A percentile compares a stretch with the other conserved stretches of the same genome.
These are phyloP conservation scores for Ophiocordyceps sinensis DNA, from an alignment of 2,329 filamentous ascomycete genomes.

Conservation along the genomic window DNA sequence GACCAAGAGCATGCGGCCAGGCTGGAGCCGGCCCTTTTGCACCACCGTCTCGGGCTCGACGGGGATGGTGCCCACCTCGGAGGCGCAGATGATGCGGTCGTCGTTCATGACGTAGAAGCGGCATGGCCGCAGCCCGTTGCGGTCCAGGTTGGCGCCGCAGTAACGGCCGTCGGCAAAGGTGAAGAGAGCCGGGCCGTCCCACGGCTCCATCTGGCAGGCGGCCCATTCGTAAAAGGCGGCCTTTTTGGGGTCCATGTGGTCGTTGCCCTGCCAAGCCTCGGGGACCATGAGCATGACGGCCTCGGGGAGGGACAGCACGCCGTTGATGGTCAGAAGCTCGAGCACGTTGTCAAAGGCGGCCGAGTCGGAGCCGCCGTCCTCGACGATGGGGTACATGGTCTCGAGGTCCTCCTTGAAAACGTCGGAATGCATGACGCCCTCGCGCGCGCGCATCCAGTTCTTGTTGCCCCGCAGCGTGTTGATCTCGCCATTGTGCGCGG, in stretches of 20 bases:
- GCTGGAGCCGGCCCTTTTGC: slow-evolving; percentile 86
- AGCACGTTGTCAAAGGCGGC: slow-evolving; percentile 96
- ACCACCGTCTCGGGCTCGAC: slow-evolving; percentile 83
- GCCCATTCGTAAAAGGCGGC: slow-evolving; percentile 98
- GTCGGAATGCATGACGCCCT: slow-evolving; percentile 86
- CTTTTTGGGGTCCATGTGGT: slow-evolving; percentile 84
- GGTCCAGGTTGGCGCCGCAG: slow-evolving; percentile 91
- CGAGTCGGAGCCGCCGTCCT: slow-evolving; percentile 92
- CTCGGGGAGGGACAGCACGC: slow-evolving; percentile 85
- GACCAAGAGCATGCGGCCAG: slow-evolving; percentile 89
- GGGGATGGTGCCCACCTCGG: slow-evolving; percentile 84
- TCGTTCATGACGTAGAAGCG: slow-evolving; percentile 95
- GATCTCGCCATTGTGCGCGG: slow-evolving; percentile 96
- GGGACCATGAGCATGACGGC: slow-evolving; percentile 98
- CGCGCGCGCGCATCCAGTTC: slow-evolving; percentile 97
- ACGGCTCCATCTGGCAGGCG: slow-evolving; percentile 96
- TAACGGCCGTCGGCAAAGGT: slow-evolving; percentile 94
- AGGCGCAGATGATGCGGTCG: slow-evolving; percentile 93
- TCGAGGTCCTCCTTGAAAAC: slow-evolving; percentile 89
- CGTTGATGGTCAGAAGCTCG: slow-evolving; percentile 87
- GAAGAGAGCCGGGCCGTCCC: slow-evolving; percentile 93
- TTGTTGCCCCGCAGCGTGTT: slow-evolving; percentile 96
- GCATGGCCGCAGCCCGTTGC: slow-evolving; percentile 89
- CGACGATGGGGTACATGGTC: slow-evolving; percentile 81
- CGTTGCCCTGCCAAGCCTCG: slow-evolving; percentile 93